Base-by-base conservation (phyloP, 106 monocot genomes). In the Dioscorea alata region DNA sequence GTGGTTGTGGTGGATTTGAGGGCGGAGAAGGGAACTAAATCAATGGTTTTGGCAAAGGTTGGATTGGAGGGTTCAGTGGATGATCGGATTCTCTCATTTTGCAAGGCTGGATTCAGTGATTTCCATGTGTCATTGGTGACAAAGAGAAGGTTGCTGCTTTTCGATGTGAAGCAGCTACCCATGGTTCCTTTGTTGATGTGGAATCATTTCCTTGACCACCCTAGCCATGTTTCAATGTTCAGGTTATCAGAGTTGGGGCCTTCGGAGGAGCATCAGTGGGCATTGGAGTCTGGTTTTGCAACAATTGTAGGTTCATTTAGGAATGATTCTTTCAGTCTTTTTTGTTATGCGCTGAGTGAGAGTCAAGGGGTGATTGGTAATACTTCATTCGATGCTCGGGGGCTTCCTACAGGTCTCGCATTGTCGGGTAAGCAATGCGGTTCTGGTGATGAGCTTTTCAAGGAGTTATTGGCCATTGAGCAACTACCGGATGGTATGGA, bases 251-350 rank as follows among this genome's bases (percentile, higher is more conserved):
- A 89, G 2, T 57, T 84, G 62, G 79, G 90, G 64, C 73, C 82
- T 6, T 83, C 80, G 3, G 50, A 73, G 8, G 70, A 78, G 48
- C 80, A 80, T 49, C 60, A 79, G 8, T 60, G 67, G 63, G 72
- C 73, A 19, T 82, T 85, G 24, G 75, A 82, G 49, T 69, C 68
- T 10, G 87, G 89, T 32, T 85, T 73, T 74, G 82, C 78, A 19
- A 87, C 92, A 58, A 57, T 97, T 59, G 80, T 75, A 13, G 97
- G 97, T 61, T 97, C 97, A n/a, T 85, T 92, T 57, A 73, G 73
- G 77, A 85, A 77, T 1, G 50, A 68, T 58, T 71, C 82, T 54
- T 92, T 89, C 57, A 89, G 64, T 48, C 7, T 87, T 6, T 92
- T 97, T 28, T 84, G 73, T 71, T 97, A 75, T 79, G 97, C 89